Conservation (phyloP, 2,329 filamentous ascomycete genomes). For the Fusarium vanettenii region DNA sequence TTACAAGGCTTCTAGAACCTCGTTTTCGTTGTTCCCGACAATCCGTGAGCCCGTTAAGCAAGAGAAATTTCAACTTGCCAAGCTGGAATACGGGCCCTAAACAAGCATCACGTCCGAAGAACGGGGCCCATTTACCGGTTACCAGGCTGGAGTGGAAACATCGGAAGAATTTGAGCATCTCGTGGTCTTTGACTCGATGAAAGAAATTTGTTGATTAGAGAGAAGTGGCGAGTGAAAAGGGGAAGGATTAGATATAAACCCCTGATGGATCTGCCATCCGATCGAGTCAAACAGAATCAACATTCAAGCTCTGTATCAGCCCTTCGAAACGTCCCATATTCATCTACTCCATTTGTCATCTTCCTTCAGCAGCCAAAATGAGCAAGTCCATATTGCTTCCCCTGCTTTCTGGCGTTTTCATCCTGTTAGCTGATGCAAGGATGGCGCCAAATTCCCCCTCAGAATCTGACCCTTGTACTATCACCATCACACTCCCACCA, state of each 20-base stretch:
- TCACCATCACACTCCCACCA: neutral
- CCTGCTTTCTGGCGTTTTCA: neutral
- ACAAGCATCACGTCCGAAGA: too few relatives aligned
- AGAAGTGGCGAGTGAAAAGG: neutral
- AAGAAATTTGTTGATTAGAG: neutral
- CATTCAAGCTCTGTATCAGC: neutral
- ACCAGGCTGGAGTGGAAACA: neutral
- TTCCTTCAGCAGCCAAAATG: neutral
- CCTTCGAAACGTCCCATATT: neutral
- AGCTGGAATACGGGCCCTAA: neutral
- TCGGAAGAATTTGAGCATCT: neutral
- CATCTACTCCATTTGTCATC: neutral
- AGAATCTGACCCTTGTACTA: neutral
- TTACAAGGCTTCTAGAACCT: too few relatives aligned
- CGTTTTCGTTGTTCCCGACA: too few relatives aligned
- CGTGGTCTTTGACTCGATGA: neutral
- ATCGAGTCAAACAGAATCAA: neutral
- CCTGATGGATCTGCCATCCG: neutral
- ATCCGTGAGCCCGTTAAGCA: too few relatives aligned
- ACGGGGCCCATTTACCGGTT: too few relatives aligned
- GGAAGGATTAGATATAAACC: neutral
- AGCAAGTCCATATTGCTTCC: neutral
- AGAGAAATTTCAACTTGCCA: too few relatives aligned
- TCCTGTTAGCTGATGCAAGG: neutral
- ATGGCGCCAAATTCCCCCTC: neutral